Conservation (phyloP, 805 yeast genomes). For the Wickerhamiella allomyrinae region DNA sequence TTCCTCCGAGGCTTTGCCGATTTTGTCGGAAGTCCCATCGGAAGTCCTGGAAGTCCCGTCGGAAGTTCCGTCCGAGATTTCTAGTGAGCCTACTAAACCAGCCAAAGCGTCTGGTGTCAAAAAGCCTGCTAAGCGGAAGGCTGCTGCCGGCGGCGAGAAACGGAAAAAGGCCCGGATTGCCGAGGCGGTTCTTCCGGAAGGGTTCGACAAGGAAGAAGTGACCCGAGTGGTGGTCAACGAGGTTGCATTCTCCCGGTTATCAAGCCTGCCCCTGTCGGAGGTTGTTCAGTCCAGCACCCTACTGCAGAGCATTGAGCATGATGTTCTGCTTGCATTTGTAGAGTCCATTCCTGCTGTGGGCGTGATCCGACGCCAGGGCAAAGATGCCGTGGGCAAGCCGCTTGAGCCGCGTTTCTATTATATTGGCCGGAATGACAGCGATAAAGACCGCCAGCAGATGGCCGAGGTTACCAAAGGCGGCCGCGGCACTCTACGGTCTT, state of each 20-base stretch:
- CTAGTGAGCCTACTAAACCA: too few relatives aligned
- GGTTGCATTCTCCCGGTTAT: slow-evolving; percentile 75
- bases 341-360: slow-evolving; percentile 51
- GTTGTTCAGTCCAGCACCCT: slow-evolving; percentile 47
- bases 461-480: slow-evolving; percentile 70
- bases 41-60: too few relatives aligned
- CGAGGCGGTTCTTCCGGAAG: neutral
- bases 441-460: slow-evolving; percentile 48
- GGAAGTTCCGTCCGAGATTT: too few relatives aligned
- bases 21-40: too few relatives aligned
- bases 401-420: slow-evolving; percentile 91
- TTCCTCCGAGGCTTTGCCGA: too few relatives aligned
- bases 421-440: slow-evolving; percentile 67
- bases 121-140: neutral
- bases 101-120: too few relatives aligned
- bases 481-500: slow-evolving; percentile 64
- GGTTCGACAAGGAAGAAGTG: slow-evolving; percentile 20
- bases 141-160: neutral
- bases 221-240: slow-evolving; percentile 63
- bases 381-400: slow-evolving; percentile 93
- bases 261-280: slow-evolving; percentile 73
- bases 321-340: slow-evolving; percentile 23
- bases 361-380: slow-evolving; percentile 76
- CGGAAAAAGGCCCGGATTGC: neutral
- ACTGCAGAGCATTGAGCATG: slow-evolving; percentile 32